Conservation (phyloP, 345 rosid genomes). For the Salix caprea region DNA sequence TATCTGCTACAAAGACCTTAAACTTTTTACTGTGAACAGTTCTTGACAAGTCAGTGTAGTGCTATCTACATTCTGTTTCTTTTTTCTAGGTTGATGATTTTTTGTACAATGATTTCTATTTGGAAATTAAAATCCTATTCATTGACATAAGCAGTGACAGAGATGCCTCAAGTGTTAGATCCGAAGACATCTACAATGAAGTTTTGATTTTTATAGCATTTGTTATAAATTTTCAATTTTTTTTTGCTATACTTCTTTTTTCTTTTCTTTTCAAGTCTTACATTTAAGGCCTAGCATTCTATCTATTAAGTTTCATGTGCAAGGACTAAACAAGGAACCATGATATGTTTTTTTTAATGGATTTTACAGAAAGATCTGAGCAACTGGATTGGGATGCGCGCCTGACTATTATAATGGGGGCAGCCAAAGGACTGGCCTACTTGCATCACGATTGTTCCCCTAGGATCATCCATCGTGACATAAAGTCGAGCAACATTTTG, state of each 20-base stretch:
- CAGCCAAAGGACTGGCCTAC: conserved; percentile 95
- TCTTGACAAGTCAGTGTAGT: not conserved
- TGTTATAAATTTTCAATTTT: not conserved
- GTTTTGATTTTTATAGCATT: not conserved
- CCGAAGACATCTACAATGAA: not conserved
- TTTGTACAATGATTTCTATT: not conserved
- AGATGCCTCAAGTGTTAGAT: not conserved
- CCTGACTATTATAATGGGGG: conserved; percentile 84
- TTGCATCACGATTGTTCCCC: conserved; percentile 99
- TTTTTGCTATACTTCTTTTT: too few relatives aligned
- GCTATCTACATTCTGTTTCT: not conserved
- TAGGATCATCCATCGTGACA: conserved; percentile 97
- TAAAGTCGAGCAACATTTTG: conserved; percentile 93
- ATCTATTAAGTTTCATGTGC: not conserved
- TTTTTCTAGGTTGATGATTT: not conserved
- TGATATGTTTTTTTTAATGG: conserved; percentile 4
- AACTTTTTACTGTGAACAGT: not conserved
- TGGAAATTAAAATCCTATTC: not conserved
- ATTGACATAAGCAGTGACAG: not conserved
- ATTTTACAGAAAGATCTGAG: conserved; percentile 73
- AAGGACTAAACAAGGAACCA: not conserved
- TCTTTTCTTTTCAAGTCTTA: not conserved
- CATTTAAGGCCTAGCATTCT: not conserved
- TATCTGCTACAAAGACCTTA: not conserved
- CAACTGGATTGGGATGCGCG: conserved; percentile 95